Conservation (phyloP, 169 alveolate genomes). For the Plasmodium yoelii region DNA sequence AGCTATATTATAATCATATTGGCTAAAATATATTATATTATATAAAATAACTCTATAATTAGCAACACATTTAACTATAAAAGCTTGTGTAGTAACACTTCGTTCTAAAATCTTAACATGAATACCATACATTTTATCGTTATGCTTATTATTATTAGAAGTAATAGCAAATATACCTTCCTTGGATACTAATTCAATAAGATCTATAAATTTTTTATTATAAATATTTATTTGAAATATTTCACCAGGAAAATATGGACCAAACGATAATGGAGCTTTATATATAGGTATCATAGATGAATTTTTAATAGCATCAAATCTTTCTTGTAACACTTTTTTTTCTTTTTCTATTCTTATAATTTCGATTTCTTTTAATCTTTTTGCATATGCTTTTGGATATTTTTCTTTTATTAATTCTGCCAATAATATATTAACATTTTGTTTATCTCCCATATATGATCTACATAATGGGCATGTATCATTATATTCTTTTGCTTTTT, state of each 20-base stretch:
- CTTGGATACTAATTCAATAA: conserved; percentile 45
- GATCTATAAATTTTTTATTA: conserved; percentile 34
- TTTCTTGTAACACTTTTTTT: conserved; percentile 39
- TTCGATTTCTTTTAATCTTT: conserved; percentile 62
- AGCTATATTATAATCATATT: conserved; percentile 48
- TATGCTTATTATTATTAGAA: conserved; percentile 25
- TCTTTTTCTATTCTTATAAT: conserved; percentile 41
- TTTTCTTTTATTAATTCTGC: conserved; percentile 70
- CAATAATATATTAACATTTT: conserved; percentile 75
- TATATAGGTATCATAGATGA: conserved; percentile 56
- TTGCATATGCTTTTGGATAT: conserved; percentile 67
- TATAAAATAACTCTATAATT: conserved; percentile 53
- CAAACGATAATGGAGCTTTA: conserved; percentile 39
- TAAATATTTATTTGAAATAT: conserved; percentile 36
- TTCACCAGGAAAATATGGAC: conserved; percentile 70
- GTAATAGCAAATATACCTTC: conserved; percentile 67
- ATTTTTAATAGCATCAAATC: conserved; percentile 56
- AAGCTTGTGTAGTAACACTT: conserved; percentile 20
- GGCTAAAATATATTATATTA: conserved; percentile 31
- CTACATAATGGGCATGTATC: conserved; percentile 79
- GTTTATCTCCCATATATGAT: conserved; percentile 56
- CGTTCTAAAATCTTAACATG: conserved; percentile 49
- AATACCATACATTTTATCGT: conserved; percentile 46
- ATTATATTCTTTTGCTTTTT: conserved; percentile 79
- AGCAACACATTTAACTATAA: conserved; percentile 36